A percentile compares a stretch with the other conserved stretches of the same genome.
phyloP scores from a whole-genome alignment of 345 rosid genomes.

The Sapria himalayana region DNA sequence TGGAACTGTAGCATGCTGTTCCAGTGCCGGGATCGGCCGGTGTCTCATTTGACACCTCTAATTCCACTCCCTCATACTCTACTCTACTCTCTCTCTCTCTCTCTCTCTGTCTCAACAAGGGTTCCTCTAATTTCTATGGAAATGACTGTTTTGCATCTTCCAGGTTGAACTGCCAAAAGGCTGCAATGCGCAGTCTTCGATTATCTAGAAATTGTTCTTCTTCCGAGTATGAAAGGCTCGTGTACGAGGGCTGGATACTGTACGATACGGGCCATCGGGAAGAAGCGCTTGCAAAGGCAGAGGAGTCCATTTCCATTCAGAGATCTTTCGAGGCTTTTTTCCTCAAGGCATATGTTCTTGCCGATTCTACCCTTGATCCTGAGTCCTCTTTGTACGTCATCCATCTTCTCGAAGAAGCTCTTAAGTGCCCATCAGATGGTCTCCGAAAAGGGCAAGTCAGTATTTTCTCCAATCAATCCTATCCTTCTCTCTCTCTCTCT shows the following conservation, averaged over 20 bases:
- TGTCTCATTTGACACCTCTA: no score
- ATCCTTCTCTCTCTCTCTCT: not conserved
- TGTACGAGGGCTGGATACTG: conserved; percentile 91
- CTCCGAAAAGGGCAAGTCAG: conserved; percentile 97
- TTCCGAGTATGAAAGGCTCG: conserved; percentile 69
- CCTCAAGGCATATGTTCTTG: conserved; percentile 81
- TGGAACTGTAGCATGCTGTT: no score
- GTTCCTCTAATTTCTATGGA: no score
- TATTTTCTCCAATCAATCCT: no score
- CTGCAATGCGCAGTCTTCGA: conserved; percentile 77
- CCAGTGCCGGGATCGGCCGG: no score
- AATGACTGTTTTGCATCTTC: conserved; percentile 10
- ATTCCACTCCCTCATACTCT: no score
- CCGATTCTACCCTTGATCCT: conserved; percentile 47
- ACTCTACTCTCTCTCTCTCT: no score
- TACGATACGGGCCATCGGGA: conserved; percentile 87
- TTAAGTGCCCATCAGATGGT: conserved; percentile 89
- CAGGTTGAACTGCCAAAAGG: conserved; percentile 85
- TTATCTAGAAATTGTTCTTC: conserved; percentile 74
- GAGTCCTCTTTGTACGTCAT: conserved; percentile 49
- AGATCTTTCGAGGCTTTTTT: conserved; percentile 97
- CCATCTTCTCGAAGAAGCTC: conserved; percentile 78
- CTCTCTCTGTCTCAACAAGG: no score
- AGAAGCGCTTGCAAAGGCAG: conserved; percentile 87
- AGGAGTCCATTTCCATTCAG: conserved; percentile 62